A percentile compares a stretch with the other conserved stretches of the same genome.
Evolutionary conservation across 2,329 filamentous ascomycete genomes (phyloP).

Genomic region (Xylaria sp.): DNA sequence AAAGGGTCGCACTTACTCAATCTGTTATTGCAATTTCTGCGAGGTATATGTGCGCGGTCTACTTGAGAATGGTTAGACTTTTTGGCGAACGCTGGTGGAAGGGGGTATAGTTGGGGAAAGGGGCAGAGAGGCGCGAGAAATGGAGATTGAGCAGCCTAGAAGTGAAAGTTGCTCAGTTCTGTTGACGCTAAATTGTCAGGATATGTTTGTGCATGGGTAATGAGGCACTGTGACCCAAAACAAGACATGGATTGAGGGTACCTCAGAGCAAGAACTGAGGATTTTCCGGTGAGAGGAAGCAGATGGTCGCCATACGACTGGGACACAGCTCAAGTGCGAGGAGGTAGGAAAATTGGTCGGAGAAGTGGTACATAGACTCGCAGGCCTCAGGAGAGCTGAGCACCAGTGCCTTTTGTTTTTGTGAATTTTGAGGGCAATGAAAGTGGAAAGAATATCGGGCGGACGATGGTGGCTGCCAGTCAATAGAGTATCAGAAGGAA

Average conservation of each 20-base stretch:
- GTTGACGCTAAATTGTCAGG: neutral
- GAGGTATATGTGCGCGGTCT: neutral
- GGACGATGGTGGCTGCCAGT: neutral
- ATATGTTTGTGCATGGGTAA: neutral
- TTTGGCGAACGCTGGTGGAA: neutral
- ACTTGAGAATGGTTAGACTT: conserved; percentile 6
- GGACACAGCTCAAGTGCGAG: neutral
- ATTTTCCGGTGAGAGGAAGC: neutral
- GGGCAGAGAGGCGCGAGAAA: neutral
- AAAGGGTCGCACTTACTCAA: neutral
- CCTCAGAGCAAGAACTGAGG: no score
- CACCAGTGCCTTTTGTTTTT: neutral
- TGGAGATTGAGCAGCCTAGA: neutral
- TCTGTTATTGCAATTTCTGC: neutral
- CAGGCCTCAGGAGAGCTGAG: no score
- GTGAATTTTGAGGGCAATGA: neutral
- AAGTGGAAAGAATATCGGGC: neutral
- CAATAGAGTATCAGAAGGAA: neutral
- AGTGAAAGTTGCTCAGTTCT: neutral
- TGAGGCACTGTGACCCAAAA: neutral
- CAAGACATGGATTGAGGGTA: neutral
- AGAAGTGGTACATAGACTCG: neutral
- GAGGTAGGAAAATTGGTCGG: neutral
- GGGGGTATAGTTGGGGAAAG: neutral
- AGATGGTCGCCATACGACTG: neutral